Conservation (phyloP, 306 rosid species). For the Mucuna pruriens region DNA sequence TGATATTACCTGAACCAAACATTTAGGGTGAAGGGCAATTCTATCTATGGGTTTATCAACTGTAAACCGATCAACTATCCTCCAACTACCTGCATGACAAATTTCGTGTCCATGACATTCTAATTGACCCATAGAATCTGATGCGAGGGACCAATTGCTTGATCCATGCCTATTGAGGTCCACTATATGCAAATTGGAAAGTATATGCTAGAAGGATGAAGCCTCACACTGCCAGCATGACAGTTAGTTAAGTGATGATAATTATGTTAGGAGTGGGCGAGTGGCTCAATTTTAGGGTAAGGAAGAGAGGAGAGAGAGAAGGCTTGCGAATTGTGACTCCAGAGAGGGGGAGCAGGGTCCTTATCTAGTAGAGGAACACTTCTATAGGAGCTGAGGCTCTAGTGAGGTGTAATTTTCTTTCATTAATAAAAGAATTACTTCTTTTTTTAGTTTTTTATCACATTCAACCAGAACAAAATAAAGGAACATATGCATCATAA, state of each 20-base stretch:
- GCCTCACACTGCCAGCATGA: background rate
- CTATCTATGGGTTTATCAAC: constrained; percentile 59
- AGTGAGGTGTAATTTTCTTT: background rate
- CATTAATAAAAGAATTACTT: background rate
- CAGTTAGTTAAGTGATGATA: background rate
- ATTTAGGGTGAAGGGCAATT: constrained; percentile 75
- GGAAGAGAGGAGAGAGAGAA: background rate
- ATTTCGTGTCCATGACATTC: constrained; percentile 10
- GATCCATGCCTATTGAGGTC: background rate
- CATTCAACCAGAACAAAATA: constrained; percentile 37
- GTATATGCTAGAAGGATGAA: background rate
- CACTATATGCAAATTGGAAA: background rate
- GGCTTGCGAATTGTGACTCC: background rate
- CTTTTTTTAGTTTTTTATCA: background rate
- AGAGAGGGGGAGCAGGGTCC: background rate
- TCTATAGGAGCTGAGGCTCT: background rate
- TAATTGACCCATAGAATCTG: background rate
- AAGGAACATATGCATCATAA: constrained; percentile 12
- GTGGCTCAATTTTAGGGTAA: background rate
- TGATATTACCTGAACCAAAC: constrained; percentile 77
- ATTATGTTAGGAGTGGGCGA: background rate
- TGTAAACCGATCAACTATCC: constrained; percentile 93
- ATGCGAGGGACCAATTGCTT: background rate
- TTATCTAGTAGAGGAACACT: background rate
- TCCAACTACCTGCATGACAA: constrained; percentile 70